Percentiles rank a stretch among this genome's conserved stretches.
These are phyloP conservation scores for Cadophora malorum DNA, from an alignment of 2,329 filamentous ascomycete species.

Conservation along the genomic window DNA sequence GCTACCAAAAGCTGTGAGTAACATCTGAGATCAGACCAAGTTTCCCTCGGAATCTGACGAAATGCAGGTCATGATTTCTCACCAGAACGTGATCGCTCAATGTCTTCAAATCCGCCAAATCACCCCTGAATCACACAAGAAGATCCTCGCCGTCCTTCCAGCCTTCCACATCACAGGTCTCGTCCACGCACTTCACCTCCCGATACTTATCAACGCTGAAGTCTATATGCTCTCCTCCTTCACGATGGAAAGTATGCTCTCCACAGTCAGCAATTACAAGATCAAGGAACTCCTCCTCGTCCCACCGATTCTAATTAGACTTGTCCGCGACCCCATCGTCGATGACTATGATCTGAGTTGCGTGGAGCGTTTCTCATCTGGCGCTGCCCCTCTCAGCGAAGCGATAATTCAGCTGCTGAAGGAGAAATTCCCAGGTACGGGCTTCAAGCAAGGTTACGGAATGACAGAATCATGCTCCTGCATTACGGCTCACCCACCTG, in stretches of 20 bases:
- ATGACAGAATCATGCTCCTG: conserved; percentile 66
- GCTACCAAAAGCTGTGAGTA: conserved; percentile 51
- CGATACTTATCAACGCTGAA: conserved; percentile 67
- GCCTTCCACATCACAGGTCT: conserved; percentile 66
- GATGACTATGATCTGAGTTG: conserved; percentile 61
- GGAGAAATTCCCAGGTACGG: conserved; percentile 49
- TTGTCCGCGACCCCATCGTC: conserved; percentile 48
- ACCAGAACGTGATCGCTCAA: conserved; percentile 47
- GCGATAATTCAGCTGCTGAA: conserved; percentile 48
- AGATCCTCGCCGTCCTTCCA: conserved; percentile 70
- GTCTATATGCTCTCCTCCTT: conserved; percentile 70
- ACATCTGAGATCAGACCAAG: neutral
- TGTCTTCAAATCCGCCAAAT: conserved; percentile 62
- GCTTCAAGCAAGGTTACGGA: conserved; percentile 58
- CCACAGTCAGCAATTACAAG: conserved; percentile 67
- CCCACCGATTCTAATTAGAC: conserved; percentile 75
- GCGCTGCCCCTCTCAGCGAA: conserved; percentile 55
- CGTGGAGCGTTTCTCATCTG: conserved; percentile 50
- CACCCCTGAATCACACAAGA: conserved; percentile 62
- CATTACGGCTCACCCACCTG: conserved; percentile 65
- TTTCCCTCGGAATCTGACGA: conserved; percentile 16
- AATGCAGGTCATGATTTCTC: conserved; percentile 44
- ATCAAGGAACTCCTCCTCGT: conserved; percentile 73
- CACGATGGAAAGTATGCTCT: conserved; percentile 64
- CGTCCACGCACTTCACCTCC: conserved; percentile 67